A percentile compares a stretch with the other conserved stretches of the same genome.
Evolutionary conservation across 768 basidiomycete species (phyloP).

Genomic region (Auriscalpium orientale): DNA sequence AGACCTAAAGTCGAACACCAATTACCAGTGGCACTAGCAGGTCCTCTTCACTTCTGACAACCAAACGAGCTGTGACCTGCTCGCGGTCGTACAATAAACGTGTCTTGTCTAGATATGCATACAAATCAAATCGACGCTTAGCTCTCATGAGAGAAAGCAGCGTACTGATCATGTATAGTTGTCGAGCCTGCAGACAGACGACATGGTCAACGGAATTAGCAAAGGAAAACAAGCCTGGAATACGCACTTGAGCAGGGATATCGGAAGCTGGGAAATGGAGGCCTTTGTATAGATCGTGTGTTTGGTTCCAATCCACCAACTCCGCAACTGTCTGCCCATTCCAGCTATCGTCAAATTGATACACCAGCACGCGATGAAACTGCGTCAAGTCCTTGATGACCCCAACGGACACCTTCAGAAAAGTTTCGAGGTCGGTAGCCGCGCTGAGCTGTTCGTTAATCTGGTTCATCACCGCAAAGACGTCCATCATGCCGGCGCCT

Average conservation of each 20-base stretch:
- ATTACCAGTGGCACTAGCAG: conserved; percentile 57
- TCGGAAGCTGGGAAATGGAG: conserved; percentile 65
- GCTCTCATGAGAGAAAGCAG: background rate
- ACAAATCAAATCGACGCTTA: conserved; percentile 55
- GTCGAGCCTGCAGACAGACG: conserved; percentile 8
- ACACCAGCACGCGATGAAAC: conserved; percentile 75
- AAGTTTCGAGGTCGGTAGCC: conserved; percentile 56
- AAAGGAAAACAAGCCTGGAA: background rate
- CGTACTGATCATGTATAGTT: conserved; percentile 14
- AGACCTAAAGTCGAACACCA: conserved; percentile 2
- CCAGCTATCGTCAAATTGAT: conserved; percentile 77
- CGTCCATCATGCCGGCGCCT: conserved; percentile 63
- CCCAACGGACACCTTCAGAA: conserved; percentile 68
- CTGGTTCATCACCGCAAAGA: conserved; percentile 70
- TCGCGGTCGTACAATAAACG: conserved; percentile 68
- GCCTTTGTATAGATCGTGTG: conserved; percentile 65
- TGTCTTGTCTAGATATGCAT: conserved; percentile 69
- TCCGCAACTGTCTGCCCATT: conserved; percentile 77
- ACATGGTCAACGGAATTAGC: background rate
- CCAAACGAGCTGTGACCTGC: conserved; percentile 65
- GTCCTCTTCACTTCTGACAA: conserved; percentile 54
- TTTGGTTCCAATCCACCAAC: conserved; percentile 69
- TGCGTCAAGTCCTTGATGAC: conserved; percentile 72
- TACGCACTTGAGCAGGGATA: conserved; percentile 58
- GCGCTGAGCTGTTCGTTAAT: conserved; percentile 74